Conservation (phyloP, 2,329 filamentous ascomycete species). For the Penicillium sclerotiorum region DNA sequence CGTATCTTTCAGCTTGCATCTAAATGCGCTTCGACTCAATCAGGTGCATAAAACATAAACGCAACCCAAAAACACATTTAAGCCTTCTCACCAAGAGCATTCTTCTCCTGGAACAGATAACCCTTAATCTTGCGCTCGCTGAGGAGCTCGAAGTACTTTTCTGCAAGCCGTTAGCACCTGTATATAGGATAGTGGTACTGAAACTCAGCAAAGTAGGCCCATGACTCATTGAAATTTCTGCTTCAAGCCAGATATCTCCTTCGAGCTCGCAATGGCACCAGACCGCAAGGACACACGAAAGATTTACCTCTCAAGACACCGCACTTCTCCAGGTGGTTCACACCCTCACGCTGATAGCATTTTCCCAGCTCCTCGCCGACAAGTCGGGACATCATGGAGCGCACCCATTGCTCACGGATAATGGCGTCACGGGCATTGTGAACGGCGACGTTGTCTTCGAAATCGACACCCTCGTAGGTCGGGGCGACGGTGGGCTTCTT, state of each 20-base stretch:
- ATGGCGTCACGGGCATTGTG: conserved; percentile 68
- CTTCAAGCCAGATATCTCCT: not conserved
- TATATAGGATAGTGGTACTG: not conserved
- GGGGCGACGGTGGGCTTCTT: conserved; percentile 68
- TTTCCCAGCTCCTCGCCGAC: conserved; percentile 69
- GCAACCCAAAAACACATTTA: not conserved
- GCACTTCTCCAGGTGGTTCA: conserved; percentile 70
- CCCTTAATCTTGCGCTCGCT: conserved; percentile 65
- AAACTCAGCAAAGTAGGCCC: not conserved
- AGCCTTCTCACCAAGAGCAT: conserved; percentile 49
- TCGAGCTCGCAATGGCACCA: no score
- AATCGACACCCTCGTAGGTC: conserved; percentile 69
- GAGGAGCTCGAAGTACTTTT: conserved; percentile 66
- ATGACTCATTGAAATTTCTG: no score
- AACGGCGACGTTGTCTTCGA: conserved; percentile 64
- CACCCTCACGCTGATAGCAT: conserved; percentile 66
- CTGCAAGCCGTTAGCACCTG: conserved; percentile 41
- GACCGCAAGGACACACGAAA: not conserved
- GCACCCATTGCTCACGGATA: conserved; percentile 69
- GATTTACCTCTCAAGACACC: conserved; percentile 63
- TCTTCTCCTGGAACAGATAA: conserved; percentile 66
- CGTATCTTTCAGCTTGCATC: no score
- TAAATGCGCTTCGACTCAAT: not conserved
- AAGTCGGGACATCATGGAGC: conserved; percentile 68
- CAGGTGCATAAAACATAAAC: not conserved